phyloP scores from a whole-genome alignment of 1,284 basidiomycete species.

The Ustilago xerochloae region DNA sequence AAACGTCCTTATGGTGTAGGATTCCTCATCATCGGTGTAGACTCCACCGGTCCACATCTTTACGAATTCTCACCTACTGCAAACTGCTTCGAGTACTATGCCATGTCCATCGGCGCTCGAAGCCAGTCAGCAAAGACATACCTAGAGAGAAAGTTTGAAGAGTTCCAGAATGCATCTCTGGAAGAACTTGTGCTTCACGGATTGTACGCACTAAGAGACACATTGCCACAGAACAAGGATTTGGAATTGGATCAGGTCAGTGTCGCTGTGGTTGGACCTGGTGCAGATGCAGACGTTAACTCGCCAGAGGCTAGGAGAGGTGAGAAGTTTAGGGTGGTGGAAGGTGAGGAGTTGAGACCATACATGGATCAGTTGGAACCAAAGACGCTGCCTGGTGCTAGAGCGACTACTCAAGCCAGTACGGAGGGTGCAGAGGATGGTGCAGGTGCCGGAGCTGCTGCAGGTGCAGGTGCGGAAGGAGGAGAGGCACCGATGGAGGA shows the following conservation, averaged over 20 bases:
- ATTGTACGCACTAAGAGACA: constrained; percentile 64
- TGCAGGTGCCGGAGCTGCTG: not conserved
- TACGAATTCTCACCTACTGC: constrained; percentile 98
- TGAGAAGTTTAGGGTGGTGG: constrained; percentile 63
- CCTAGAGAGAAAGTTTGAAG: constrained; percentile 90
- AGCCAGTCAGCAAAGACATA: constrained; percentile 99
- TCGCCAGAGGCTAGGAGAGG: constrained; percentile 50
- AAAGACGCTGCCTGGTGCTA: constrained; percentile 29
- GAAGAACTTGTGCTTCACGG: constrained; percentile 62
- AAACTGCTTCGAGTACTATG: constrained; percentile 97
- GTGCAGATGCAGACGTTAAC: constrained; percentile 61
- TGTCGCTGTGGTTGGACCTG: constrained; percentile 64
- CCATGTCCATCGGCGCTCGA: constrained; percentile 97
- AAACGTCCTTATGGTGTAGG: constrained; percentile 97
- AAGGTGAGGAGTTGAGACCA: constrained; percentile 58
- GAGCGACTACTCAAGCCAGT: constrained; percentile 7
- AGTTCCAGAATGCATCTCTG: constrained; percentile 72
- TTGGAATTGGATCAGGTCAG: constrained; percentile 63
- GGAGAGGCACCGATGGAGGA: constrained; percentile 54
- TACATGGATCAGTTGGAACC: constrained; percentile 60
- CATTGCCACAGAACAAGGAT: constrained; percentile 67
- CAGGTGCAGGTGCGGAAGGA: constrained; percentile 3
- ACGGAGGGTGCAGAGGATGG: not conserved
- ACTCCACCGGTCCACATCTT: constrained; percentile 93
- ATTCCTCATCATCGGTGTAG: constrained; percentile 95